Evolutionary conservation across 2,329 filamentous ascomycete species (phyloP), one percentile per base, ranked within the genome.

Genomic region (Verruconis gallopava): DNA sequence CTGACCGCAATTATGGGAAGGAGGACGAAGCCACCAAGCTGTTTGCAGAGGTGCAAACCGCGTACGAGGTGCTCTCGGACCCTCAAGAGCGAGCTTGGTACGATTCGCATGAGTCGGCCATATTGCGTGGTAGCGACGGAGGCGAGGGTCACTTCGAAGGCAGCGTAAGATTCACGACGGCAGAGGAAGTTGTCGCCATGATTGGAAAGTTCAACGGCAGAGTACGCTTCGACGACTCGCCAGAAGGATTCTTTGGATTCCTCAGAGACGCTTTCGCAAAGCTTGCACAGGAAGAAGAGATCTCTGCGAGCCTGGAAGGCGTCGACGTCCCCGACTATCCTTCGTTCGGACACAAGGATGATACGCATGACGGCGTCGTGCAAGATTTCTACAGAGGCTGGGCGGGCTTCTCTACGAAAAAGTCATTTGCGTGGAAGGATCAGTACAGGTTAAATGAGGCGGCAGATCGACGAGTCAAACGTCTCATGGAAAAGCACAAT

Each of bases 81-180:
- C 79, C 86, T 9, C 89, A 98, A 58, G 91, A 98, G 60, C 77
- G 91, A 51, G 81, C 88, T 21, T 98, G 91, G 91, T 98, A 98
- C 64, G 89, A 98, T 62, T 86, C 86, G 2, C 91, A 98, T 57
- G 80, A 85, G 46, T 79, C 86, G 51, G 78, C 82, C 39, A 93
- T 96, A 47, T 65, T 96, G 47, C 73, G 74, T 21, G 81, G 79
- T 30, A 70, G 74, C 44, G 74, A 77, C 4, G 42, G 3, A 11
- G 43, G 43, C 6, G 66, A 67, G 21, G 64, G 61, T 15, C 61
- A 64, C 37, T 77, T 75, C 50, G 77, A 80, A 35, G 64, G 79
- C 50, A 79, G 85, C 55, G 72, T 85, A 47, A 76, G 74, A 40
- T 69, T 93, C 48, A 94, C 85, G 5, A 85, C 82, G 2, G 73